These are phyloP conservation scores for Albifimbria verrucaria DNA, from an alignment of 2,329 filamentous ascomycete genomes.

Conservation along the genomic window DNA sequence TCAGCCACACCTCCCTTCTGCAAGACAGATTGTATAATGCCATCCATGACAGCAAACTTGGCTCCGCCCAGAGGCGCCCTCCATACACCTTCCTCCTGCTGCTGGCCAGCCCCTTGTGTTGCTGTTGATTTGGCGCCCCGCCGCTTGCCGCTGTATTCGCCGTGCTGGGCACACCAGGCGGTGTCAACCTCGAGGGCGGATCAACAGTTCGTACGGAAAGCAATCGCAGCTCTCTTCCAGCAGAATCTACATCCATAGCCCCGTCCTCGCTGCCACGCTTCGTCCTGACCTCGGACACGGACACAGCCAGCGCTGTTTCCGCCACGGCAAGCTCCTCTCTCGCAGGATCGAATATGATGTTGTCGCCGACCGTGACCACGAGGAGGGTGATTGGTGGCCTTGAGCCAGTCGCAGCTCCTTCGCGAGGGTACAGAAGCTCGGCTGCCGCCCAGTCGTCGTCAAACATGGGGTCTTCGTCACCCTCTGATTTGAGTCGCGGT, in stretches of 20 bases:
- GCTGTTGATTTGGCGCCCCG: constrained; percentile 32
- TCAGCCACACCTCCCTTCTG: constrained; percentile 77
- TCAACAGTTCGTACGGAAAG: constrained; percentile 71
- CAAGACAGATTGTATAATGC: constrained; percentile 74
- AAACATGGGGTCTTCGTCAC: constrained; percentile 94
- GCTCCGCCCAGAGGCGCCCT: constrained; percentile 80
- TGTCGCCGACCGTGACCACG: constrained; percentile 80
- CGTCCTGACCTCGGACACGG: constrained; percentile 54
- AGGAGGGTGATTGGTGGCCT: constrained; percentile 87
- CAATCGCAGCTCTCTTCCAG: constrained; percentile 49
- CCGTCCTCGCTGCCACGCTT: constrained; percentile 17
- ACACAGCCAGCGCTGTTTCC: constrained; percentile 83
- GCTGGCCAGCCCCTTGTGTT: constrained; percentile 43
- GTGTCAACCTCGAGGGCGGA: constrained; percentile 69
- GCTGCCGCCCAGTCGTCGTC: constrained; percentile 96
- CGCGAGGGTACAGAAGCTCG: constrained; percentile 68
- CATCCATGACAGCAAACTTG: constrained; percentile 67
- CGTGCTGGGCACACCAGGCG: constrained; percentile 65
- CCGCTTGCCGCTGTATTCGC: constrained; percentile 54
- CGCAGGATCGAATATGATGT: constrained; percentile 90
- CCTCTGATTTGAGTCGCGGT: constrained; percentile 80
- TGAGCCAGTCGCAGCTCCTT: constrained; percentile 26
- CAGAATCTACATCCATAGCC: constrained; percentile 39
- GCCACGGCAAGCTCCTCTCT: constrained; percentile 92
- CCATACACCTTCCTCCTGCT: constrained; percentile 71